Base-by-base conservation (phyloP, 2,329 filamentous ascomycete genomes). In the Pleurostoma richardsiae region DNA sequence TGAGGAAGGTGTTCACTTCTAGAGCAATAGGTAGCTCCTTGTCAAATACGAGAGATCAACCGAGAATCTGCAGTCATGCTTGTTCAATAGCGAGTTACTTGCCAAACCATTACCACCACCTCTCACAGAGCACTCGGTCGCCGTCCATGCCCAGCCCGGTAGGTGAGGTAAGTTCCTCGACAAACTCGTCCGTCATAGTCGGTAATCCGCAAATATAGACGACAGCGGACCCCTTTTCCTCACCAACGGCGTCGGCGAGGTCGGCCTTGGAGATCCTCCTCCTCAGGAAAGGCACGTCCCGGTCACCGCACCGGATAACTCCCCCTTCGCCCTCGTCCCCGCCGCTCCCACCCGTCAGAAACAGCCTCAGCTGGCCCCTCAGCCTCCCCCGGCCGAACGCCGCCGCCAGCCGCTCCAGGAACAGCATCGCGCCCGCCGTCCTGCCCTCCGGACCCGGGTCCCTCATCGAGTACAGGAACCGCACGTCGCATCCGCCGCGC, bases 191-290 rank as follows among this genome's bases (percentile, higher is more conserved):
- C 2, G 83, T 88, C 85, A 88, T 88, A 3, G 56, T 55, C 8
- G 82, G 82, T 10, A 84, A 76, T 1, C 85, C 85, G 56, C 86
- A 89, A 1, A 89, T 65, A 60, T 88, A 89, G 10, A 81, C 79
- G 4, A 83, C 69, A 1, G 73, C 72, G 2, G 65, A 62, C 1
- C 59, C 53, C 43, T 63, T 67, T 28, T 67, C 61, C 4, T 57
- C 54, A 2, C 64, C 63, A 1, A 78, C 48, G 0, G 68, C 71
- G 1, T 59, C 58, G 5, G 58, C 55, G 4, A 81, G 51, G 52
- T 81, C 75, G 0, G 57, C 52, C 1, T 64, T 42, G 0, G 57
- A 61, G 39, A 82, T 70, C 29, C 79, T 69, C 19, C 73, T 64
- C 5, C 56, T 51, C 4, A 54, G 40, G 31, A 67, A 64, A 2